Evolutionary conservation across 2,329 filamentous ascomycete genomes (phyloP).

Genomic region (Colletotrichum paranaense): DNA sequence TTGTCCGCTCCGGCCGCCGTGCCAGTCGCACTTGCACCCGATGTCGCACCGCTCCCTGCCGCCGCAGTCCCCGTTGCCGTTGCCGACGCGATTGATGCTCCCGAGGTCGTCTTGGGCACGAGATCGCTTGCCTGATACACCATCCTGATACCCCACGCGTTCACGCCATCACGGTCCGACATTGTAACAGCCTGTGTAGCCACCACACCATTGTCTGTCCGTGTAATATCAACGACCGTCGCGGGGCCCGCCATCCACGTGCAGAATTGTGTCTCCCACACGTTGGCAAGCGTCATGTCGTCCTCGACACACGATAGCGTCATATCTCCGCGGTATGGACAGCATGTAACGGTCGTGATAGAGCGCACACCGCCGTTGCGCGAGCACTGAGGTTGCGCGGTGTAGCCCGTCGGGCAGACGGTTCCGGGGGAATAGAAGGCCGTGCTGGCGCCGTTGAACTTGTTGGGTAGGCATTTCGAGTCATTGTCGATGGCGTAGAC

Average conservation of each 20-base stretch:
- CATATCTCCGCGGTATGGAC: constrained; percentile 37
- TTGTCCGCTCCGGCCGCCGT: background rate
- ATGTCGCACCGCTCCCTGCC: background rate
- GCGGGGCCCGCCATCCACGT: constrained; percentile 38
- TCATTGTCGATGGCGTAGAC: constrained; percentile 38
- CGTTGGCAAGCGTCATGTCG: constrained; percentile 28
- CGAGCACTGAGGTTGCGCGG: constrained; percentile 42
- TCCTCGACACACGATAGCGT: constrained; percentile 38
- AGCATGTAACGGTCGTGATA: constrained; percentile 43
- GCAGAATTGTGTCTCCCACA: constrained; percentile 40
- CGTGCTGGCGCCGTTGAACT: constrained; percentile 34
- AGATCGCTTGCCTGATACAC: constrained; percentile 40
- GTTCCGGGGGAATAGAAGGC: constrained; percentile 36
- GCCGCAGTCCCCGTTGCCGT: background rate
- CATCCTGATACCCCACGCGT: constrained; percentile 42
- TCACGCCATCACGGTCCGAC: constrained; percentile 34
- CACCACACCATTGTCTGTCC: constrained; percentile 26
- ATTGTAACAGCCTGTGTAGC: constrained; percentile 31
- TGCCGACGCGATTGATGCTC: background rate
- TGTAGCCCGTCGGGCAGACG: constrained; percentile 32
- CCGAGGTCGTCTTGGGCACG: background rate
- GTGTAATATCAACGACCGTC: constrained; percentile 34
- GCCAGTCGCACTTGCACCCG: background rate
- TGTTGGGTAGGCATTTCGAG: constrained; percentile 37
- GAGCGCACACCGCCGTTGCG: constrained; percentile 38